Conservation (phyloP, 2,329 filamentous ascomycete genomes). For the Penicillium aurantiogriseum region DNA sequence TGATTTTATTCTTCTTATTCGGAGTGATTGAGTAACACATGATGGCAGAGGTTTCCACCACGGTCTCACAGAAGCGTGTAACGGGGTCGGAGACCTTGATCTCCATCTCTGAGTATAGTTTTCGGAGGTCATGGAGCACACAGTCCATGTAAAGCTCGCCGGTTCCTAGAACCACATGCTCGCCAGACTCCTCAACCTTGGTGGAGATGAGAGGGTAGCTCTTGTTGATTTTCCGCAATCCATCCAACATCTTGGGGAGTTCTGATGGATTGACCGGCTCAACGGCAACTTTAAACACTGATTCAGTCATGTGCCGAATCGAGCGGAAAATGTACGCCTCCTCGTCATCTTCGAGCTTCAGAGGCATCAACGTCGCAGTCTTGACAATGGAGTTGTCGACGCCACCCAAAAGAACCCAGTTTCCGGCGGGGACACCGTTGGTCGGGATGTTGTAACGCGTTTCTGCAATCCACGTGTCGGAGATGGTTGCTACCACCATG, state of each 20-base stretch:
- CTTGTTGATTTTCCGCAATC: slow-evolving; percentile 94
- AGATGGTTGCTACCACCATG: slow-evolving; percentile 83
- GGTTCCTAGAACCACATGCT: slow-evolving; percentile 91
- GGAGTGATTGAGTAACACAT: slow-evolving; percentile 98
- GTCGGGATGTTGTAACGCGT: slow-evolving; percentile 90
- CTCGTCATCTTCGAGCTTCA: slow-evolving; percentile 78
- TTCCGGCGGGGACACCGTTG: slow-evolving; percentile 89
- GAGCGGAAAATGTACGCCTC: slow-evolving; percentile 95
- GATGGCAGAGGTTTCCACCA: slow-evolving; percentile 93
- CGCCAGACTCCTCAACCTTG: slow-evolving; percentile 96
- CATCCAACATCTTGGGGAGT: slow-evolving; percentile 97
- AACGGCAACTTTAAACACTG: slow-evolving; percentile 94
- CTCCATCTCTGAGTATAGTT: slow-evolving; percentile 97
- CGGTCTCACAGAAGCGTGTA: slow-evolving; percentile 95
- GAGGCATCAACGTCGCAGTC: slow-evolving; percentile 83
- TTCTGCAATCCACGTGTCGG: slow-evolving; percentile 85
- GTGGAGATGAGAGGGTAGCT: slow-evolving; percentile 94
- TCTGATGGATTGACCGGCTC: slow-evolving; percentile 98
- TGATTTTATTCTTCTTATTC: slow-evolving; percentile 99
- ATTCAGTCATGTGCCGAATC: slow-evolving; percentile 91
- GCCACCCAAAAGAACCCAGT: slow-evolving; percentile 85
- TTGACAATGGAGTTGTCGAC: slow-evolving; percentile 99
- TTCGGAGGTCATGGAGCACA: slow-evolving; percentile 88
- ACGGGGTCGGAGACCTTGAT: slow-evolving; percentile 98
- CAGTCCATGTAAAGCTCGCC: slow-evolving; percentile 99